Conservation (phyloP, 345 rosid genomes). For the Aquilaria yunnanensis region DNA sequence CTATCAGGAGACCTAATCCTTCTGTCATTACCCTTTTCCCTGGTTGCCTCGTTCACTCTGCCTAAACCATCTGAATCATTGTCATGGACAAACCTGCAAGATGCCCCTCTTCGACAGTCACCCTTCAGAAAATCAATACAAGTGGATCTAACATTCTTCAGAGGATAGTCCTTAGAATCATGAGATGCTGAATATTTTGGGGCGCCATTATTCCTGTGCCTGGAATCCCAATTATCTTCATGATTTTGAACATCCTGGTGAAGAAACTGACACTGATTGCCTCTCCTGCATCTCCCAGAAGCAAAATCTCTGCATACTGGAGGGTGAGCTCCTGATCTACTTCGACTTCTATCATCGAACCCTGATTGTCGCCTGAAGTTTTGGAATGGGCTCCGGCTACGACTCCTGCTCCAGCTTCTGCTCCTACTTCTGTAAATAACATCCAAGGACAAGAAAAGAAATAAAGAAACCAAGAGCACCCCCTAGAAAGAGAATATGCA, state of each 20-base stretch:
- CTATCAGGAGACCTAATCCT: constrained; percentile 33
- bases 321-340: constrained; percentile 41
- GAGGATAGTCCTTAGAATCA: constrained; percentile 37
- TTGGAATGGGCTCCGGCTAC: constrained; percentile 72
- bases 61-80: constrained; percentile 24
- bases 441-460: constrained; percentile 5
- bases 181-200: constrained; percentile 33
- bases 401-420: constrained; percentile 44
- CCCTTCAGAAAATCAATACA: constrained; percentile 37
- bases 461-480: neutral
- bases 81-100: constrained; percentile 34
- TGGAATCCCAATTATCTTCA: constrained; percentile 48
- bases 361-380: constrained; percentile 54
- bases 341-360: constrained; percentile 48
- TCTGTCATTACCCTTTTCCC: constrained; percentile 39
- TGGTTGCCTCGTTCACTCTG: constrained; percentile 27
- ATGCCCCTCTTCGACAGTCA: constrained; percentile 32
- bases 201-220: constrained; percentile 37
- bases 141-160: constrained; percentile 29
- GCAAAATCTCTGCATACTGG: constrained; percentile 58
- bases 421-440: constrained; percentile 34
- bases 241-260: constrained; percentile 41
- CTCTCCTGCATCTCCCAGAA: constrained; percentile 70
- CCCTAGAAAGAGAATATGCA: too few species aligned
- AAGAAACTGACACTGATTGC: constrained; percentile 47